Evolutionary conservation across 176 grass and related monocot species (phyloP).

Genomic region (Eragrostis curvula): DNA sequence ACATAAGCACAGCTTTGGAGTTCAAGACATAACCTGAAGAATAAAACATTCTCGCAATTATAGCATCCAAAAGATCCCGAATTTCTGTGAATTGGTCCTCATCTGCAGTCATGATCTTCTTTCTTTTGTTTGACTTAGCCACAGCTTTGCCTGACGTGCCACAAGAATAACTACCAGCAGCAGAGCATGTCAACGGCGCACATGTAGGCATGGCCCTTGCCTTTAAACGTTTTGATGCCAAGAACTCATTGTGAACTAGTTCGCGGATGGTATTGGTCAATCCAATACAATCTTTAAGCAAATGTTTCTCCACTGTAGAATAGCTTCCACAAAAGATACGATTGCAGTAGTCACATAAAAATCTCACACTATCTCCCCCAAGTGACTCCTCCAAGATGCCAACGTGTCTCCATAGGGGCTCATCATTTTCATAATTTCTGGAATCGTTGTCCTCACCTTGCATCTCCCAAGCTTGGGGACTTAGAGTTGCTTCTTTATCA

Average conservation of each 20-base stretch:
- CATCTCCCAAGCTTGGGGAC: neutral
- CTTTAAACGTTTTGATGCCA: neutral
- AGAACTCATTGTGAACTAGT: neutral
- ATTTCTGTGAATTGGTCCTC: neutral
- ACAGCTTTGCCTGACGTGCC: neutral
- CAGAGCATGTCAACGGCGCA: neutral
- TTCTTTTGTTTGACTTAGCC: slow-evolving; percentile 2
- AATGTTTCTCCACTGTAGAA: slow-evolving; percentile 1
- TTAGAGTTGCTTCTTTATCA: neutral
- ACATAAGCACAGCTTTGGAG: neutral
- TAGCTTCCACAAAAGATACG: neutral
- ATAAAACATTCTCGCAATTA: slow-evolving; percentile 9
- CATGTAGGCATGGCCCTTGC: neutral
- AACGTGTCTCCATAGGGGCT: slow-evolving; percentile 11
- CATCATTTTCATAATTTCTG: neutral
- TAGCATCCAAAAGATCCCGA: neutral
- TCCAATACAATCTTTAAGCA: neutral
- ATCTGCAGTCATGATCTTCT: neutral
- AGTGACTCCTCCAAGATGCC: neutral
- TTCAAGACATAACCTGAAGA: slow-evolving; percentile 3
- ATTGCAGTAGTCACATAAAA: slow-evolving; percentile 10
- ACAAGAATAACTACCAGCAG: neutral
- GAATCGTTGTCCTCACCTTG: neutral
- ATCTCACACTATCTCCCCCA: neutral
- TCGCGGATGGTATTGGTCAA: neutral